Base-by-base conservation (phyloP, 306 rosid genomes). In the Hylodesmum podocarpum region DNA sequence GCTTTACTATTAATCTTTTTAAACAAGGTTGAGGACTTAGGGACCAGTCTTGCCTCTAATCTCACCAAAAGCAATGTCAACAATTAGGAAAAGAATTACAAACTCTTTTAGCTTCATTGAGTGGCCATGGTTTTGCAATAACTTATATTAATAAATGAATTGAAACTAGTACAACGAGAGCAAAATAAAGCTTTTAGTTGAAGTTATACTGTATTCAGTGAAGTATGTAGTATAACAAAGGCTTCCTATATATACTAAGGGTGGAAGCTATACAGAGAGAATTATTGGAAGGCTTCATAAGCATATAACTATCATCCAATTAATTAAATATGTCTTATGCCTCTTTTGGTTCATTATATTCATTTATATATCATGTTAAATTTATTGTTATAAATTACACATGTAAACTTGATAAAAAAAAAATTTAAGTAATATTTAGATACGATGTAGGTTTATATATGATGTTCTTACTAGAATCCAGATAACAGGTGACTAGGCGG, bases 41-140 rank as follows among this genome's bases (percentile, higher is more conserved):
- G 33, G 2, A 68, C 11, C 8, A 57, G 0, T 33, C 82, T 57
- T 55, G 76, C 82, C 19, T 78, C 51, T 29, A 76, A 44, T 29
- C 76, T 68, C 63, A 57, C 29, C 4, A 12, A 51, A 57, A 78
- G 19, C 50, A 78, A 14, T 41, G 61, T 15, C 8, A 55, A 43
- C 25, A 68, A 8, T 61, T n/a, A 61, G 24, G 0, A 61, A 61
- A 1, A 61, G 8, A 61, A 78, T n/a, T n/a, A n/a, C 76, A 57
- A 11, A 44, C 6, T 40, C n/a, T 50, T 51, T 78, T 55, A 34
- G 13, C 59, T 57, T 69, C 81, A 57, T n/a, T 34, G 51, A 21
- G 16, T 27, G 25, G 71, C 62, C 70, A 78, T 78, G 22, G 29
- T 55, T 25, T 67, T 29, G 19, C 75, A 41, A 25, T 3, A 39